These are phyloP conservation scores for Penicillium nucicola DNA, from an alignment of 495 filamentous ascomycete genomes.

Conservation along the genomic window DNA sequence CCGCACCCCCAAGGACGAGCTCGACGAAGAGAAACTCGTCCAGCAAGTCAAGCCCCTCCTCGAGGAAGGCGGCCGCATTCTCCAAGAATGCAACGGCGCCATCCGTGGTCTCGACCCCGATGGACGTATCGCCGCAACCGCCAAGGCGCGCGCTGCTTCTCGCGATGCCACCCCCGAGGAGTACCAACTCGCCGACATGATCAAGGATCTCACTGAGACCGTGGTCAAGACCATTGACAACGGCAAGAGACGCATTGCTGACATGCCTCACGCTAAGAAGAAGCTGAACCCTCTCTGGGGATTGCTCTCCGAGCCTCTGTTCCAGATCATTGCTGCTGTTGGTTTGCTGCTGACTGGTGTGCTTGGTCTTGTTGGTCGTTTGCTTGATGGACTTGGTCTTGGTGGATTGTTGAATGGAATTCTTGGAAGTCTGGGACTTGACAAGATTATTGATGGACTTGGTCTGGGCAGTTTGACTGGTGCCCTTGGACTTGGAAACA, in stretches of 20 bases:
- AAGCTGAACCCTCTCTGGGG: conserved; percentile 86
- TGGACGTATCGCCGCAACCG: conserved; percentile 78
- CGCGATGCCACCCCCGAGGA: conserved; percentile 84
- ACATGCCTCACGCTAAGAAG: conserved; percentile 94
- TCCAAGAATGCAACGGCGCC: conserved; percentile 83
- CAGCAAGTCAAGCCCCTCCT: conserved; percentile 80
- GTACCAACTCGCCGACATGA: conserved; percentile 74
- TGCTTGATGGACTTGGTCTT: conserved; percentile 81
- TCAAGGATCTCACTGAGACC: conserved; percentile 69
- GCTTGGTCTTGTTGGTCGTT: conserved; percentile 72
- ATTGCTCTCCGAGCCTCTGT: conserved; percentile 75
- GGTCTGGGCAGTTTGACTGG: conserved; percentile 63
- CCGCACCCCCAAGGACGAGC: conserved; percentile 79
- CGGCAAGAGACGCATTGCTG: conserved; percentile 78
- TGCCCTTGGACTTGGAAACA: conserved; percentile 47
- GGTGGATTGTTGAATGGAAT: conserved; percentile 77
- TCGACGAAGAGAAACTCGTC: conserved; percentile 88
- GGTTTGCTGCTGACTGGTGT: conserved; percentile 82
- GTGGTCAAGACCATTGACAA: conserved; percentile 77
- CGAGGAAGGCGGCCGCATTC: conserved; percentile 76
- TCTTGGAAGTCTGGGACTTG: conserved; percentile 75
- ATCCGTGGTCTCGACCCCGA: conserved; percentile 91
- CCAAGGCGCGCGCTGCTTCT: conserved; percentile 77
- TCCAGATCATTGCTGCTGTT: conserved; percentile 91
- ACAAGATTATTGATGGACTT: conserved; percentile 70